Base-by-base conservation (phyloP, 2,329 filamentous ascomycete species). In the Pseudogymnoascus sp. region DNA sequence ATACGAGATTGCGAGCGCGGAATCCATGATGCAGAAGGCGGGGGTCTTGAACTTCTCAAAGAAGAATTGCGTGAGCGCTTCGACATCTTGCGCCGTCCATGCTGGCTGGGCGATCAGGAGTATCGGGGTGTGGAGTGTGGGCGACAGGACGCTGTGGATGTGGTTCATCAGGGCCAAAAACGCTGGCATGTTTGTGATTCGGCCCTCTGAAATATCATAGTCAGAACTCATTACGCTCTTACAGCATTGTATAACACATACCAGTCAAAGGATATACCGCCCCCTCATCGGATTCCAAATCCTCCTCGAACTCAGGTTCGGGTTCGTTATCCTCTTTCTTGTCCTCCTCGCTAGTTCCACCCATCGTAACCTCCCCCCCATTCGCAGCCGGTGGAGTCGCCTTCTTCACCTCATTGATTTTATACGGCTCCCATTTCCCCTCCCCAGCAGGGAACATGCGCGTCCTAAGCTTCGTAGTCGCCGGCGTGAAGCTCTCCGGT, bases 1-100 rank as follows among this genome's bases (percentile, higher is more conserved):
- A 69, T 95, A 97, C 60, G 94, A 86, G 0, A 90, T 88, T 23
- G 94, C 92, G 52, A 95, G 76, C 2, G 90, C 92, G 66, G 90
- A 88, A 73, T 97, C 89, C 76, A 99, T 87, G 63, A 97, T 80
- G 67, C 88, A 92, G 58, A 99, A 88, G 0, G 90, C 91, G 0
- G 94, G 94, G 0, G 90, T 94, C 76, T 92, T 94, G 71, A 95
- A 96, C 74, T 94, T 95, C 74, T 99, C 94, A 69, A 99, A 99
- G 65, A 97, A 84, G 77, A 96, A 99, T 64, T 94, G 90, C 12
- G 92, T 89, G 65, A 99, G 86, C 37, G 82, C 82, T 74, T 97
- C 92, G 71, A 87, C 87, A 72, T 96, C 91, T 63, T 88, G 86
- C 7, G 88, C 84, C 3, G 90, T 91, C 92, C 94, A 99, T 66